These are phyloP conservation scores for Trypanosoma grayi DNA, from an alignment of 208 protist species.

Conservation along the genomic window DNA sequence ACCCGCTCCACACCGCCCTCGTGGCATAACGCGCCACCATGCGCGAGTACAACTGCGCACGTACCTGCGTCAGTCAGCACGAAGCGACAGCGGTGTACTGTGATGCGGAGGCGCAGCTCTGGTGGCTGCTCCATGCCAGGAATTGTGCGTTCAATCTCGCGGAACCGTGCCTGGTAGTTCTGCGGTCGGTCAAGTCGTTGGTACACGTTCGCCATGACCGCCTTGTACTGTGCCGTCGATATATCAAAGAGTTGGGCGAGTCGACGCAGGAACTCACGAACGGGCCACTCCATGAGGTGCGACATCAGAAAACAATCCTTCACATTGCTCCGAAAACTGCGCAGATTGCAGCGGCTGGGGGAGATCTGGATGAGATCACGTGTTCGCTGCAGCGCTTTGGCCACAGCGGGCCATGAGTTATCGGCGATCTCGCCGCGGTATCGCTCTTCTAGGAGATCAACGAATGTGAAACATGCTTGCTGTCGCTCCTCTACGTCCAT, in stretches of 20 bases:
- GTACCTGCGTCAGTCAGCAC: slow-evolving; percentile 12
- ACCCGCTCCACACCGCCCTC: background rate
- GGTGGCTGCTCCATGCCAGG: slow-evolving; percentile 16
- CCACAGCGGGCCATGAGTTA: slow-evolving; percentile 29
- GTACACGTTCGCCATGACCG: slow-evolving; percentile 44
- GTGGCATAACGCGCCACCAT: background rate
- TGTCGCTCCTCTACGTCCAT: slow-evolving; percentile 37
- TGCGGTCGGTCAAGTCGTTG: slow-evolving; percentile 40
- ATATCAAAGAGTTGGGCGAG: slow-evolving; percentile 50
- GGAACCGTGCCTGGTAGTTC: slow-evolving; percentile 69
- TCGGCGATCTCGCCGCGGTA: slow-evolving; percentile 30
- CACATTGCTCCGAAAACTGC: slow-evolving; percentile 34
- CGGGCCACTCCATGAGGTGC: slow-evolving; percentile 48
- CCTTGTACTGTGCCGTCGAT: slow-evolving; percentile 31
- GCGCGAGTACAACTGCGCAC: background rate
- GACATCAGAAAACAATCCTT: slow-evolving; percentile 33
- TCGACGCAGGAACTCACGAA: slow-evolving; percentile 55
- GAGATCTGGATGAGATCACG: slow-evolving; percentile 31
- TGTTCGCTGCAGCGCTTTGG: slow-evolving; percentile 27
- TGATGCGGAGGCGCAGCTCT: slow-evolving; percentile 44
- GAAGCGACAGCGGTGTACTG: slow-evolving; percentile 51
- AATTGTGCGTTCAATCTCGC: slow-evolving; percentile 52
- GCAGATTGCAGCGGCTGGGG: slow-evolving; percentile 24
- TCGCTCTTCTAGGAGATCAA: slow-evolving; percentile 45
- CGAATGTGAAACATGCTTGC: slow-evolving; percentile 34